These are phyloP conservation scores for Colletotrichum cordylinicola DNA, from an alignment of 2,329 filamentous ascomycete genomes.

Conservation along the genomic window DNA sequence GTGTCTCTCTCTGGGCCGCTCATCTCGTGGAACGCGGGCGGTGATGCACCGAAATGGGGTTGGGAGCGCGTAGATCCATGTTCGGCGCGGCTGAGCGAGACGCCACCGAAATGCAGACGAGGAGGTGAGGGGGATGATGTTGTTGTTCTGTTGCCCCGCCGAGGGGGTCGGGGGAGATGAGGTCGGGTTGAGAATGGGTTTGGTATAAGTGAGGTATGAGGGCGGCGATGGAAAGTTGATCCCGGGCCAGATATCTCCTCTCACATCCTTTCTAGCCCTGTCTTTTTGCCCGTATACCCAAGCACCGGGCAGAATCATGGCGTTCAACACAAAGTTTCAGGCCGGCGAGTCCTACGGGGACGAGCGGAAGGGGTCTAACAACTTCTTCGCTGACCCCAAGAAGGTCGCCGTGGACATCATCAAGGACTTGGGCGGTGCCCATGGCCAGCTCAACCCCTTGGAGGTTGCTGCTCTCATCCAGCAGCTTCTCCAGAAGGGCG, in stretches of 20 bases:
- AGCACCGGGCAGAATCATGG: slow-evolving; percentile 28
- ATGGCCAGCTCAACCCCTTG: slow-evolving; percentile 29
- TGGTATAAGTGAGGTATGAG: background rate
- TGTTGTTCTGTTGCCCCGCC: background rate
- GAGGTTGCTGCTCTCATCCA: slow-evolving; percentile 38
- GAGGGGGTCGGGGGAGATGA: background rate
- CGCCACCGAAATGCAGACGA: background rate
- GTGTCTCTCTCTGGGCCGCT: background rate
- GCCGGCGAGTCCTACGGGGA: slow-evolving; percentile 42
- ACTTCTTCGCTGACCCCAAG: slow-evolving; percentile 35
- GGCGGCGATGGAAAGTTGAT: background rate
- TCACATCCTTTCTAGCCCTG: background rate
- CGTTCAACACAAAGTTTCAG: slow-evolving; percentile 40
- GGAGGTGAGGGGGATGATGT: background rate
- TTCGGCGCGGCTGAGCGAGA: background rate
- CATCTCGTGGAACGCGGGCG: background rate
- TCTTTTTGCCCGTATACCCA: background rate
- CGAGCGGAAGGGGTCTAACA: slow-evolving; percentile 25
- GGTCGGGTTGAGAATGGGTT: background rate
- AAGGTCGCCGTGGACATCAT: slow-evolving; percentile 38
- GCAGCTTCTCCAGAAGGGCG: slow-evolving; percentile 24
- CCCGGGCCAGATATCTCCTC: background rate
- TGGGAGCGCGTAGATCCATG: background rate
- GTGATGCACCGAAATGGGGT: background rate
- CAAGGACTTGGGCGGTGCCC: slow-evolving; percentile 33